phyloP scores from a whole-genome alignment of 768 basidiomycete species.

The Amanita jacksonii region DNA sequence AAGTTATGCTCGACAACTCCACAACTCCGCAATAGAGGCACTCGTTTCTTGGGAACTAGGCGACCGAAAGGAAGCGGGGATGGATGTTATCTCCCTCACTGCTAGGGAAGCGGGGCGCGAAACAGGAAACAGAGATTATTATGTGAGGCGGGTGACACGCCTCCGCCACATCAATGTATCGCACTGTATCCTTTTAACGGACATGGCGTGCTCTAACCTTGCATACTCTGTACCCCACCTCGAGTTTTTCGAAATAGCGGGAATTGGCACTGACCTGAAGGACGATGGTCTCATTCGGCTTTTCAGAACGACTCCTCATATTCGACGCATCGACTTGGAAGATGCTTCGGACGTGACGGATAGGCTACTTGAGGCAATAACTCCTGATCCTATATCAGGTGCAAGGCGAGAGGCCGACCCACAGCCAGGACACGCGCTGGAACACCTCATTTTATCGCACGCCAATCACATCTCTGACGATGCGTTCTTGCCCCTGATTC shows the following conservation, averaged over 20 bases:
- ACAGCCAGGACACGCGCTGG: slow-evolving; percentile 57
- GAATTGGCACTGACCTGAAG: slow-evolving; percentile 57
- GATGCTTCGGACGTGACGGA: slow-evolving; percentile 72
- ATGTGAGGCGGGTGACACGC: slow-evolving; percentile 52
- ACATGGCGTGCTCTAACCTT: slow-evolving; percentile 64
- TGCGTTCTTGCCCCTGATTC: slow-evolving; percentile 55
- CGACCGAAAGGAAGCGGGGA: slow-evolving; percentile 23
- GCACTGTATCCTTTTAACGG: slow-evolving; percentile 60
- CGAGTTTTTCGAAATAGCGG: slow-evolving; percentile 71
- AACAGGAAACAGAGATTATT: slow-evolving; percentile 34
- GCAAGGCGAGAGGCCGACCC: slow-evolving; percentile 15
- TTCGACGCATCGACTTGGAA: slow-evolving; percentile 79
- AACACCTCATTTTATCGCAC: slow-evolving; percentile 63
- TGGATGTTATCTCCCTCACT: slow-evolving; percentile 41
- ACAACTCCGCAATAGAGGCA: slow-evolving; percentile 67
- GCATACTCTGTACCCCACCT: slow-evolving; percentile 61
- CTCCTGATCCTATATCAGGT: slow-evolving; percentile 25
- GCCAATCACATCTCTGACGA: slow-evolving; percentile 56
- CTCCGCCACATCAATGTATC: slow-evolving; percentile 72
- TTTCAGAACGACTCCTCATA: slow-evolving; percentile 55
- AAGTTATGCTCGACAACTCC: slow-evolving; percentile 60
- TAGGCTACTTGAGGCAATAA: slow-evolving; percentile 54
- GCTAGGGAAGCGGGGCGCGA: slow-evolving; percentile 61
- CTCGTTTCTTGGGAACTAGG: slow-evolving; percentile 49
- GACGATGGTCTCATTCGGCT: slow-evolving; percentile 70